Evolutionary conservation across 768 basidiomycete genomes (phyloP).

Genomic region (Leccinum variicolor): DNA sequence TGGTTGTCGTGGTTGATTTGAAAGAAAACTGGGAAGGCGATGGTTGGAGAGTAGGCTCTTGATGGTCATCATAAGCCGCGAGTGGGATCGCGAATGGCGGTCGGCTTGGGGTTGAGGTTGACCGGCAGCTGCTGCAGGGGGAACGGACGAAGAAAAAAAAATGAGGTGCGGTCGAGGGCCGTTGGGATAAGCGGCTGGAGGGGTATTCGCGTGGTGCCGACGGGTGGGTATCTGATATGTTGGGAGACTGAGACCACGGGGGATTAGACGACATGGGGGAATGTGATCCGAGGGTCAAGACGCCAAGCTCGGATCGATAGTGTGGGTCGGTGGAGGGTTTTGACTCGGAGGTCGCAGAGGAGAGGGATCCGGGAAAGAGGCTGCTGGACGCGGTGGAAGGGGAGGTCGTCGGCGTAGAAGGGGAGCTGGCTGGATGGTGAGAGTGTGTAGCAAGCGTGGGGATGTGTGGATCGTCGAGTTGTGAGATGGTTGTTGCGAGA

Average conservation of each 20-base stretch:
- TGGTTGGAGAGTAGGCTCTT: conserved; percentile 35
- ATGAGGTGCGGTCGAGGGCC: conserved; percentile 20
- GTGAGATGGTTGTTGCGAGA: conserved; percentile 6
- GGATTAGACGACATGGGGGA: conserved; percentile 16
- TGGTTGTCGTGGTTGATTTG: conserved; percentile 6
- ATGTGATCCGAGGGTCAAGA: conserved; percentile 4
- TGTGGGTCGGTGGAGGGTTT: conserved; percentile 8
- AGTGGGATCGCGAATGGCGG: conserved; percentile 10
- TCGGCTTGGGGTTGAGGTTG: neutral
- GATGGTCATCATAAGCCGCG: conserved; percentile 25
- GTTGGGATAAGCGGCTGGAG: neutral
- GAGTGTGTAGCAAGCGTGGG: conserved; percentile 1
- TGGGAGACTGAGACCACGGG: conserved; percentile 14
- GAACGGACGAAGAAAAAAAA: neutral
- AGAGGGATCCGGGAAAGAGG: conserved; percentile 17
- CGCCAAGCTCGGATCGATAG: conserved; percentile 16
- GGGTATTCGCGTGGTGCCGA: conserved; percentile 2
- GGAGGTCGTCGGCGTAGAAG: conserved; percentile 26
- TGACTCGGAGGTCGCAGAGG: conserved; percentile 27
- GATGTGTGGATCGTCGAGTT: conserved; percentile 10
- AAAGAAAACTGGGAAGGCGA: conserved; percentile 22
- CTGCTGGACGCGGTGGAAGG: conserved; percentile 23
- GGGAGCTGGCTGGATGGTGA: conserved; percentile 12
- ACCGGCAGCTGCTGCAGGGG: neutral
- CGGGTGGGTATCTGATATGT: conserved; percentile 18